These are phyloP conservation scores for Infundibulicybe gibba DNA, from an alignment of 768 basidiomycete species.

Conservation along the genomic window DNA sequence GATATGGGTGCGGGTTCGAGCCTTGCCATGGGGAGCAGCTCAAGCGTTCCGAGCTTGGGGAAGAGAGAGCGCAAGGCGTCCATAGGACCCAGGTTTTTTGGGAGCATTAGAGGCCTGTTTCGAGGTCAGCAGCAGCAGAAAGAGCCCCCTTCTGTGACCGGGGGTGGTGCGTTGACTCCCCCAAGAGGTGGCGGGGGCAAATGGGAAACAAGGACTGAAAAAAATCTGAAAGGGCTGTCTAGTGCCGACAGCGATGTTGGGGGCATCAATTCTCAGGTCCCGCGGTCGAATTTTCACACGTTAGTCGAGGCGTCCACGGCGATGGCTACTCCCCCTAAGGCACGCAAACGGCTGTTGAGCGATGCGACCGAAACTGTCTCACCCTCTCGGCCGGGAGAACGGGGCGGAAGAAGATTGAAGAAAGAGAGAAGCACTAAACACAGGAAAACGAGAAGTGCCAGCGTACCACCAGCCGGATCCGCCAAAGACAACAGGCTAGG, in stretches of 20 bases:
- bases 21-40: not conserved
- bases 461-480: constrained; percentile 8
- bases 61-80: constrained; percentile 4
- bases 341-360: constrained; percentile 15
- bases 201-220: constrained; percentile 21
- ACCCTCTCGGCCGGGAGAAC: not conserved
- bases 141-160: constrained; percentile 4
- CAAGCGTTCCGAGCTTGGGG: not conserved
- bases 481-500: not conserved
- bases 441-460: constrained; percentile 13
- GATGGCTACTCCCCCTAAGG: not conserved
- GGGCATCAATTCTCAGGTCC: not conserved
- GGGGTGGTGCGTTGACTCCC: not conserved
- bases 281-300: too few species aligned
- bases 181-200: constrained; percentile 3
- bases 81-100: constrained; percentile 31
- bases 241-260: constrained; percentile 5
- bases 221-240: constrained; percentile 13
- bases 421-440: constrained; percentile 6
- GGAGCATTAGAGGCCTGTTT: constrained; percentile 45
- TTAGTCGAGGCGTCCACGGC: too few species aligned
- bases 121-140: constrained; percentile 13
- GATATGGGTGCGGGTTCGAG: not conserved
- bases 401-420: constrained; percentile 4
- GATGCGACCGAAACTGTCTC: constrained; percentile 11